Conservation (phyloP, 1,284 basidiomycete species). For the Papiliotrema fonsecae region DNA sequence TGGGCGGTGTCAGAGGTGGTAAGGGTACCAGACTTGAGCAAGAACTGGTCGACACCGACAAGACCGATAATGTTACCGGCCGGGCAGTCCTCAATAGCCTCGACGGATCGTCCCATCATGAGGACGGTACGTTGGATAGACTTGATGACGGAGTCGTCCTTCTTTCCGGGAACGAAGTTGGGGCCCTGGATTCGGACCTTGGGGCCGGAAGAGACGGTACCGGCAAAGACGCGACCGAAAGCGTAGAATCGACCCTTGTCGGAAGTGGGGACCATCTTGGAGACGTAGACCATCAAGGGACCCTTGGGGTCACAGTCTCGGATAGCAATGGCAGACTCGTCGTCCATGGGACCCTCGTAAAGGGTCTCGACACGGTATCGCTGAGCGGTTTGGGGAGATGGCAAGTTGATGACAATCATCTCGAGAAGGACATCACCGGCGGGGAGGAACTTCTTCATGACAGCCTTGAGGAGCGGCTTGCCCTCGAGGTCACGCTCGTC, state of each 20-base stretch:
- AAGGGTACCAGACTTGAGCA: slow-evolving; percentile 98
- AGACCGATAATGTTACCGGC: slow-evolving; percentile 99
- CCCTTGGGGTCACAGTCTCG: slow-evolving; percentile 97
- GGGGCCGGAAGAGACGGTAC: slow-evolving; percentile 92
- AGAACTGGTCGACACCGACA: slow-evolving; percentile 99
- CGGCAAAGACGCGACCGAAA: slow-evolving; percentile 99
- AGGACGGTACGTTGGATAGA: slow-evolving; percentile 97
- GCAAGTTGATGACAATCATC: slow-evolving; percentile 99
- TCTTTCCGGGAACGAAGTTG: slow-evolving; percentile 98
- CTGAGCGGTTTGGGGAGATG: slow-evolving; percentile 95
- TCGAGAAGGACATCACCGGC: slow-evolving; percentile 98
- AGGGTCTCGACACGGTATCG: slow-evolving; percentile 99
- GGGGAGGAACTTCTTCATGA: slow-evolving; percentile 99
- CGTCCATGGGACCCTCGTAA: slow-evolving; percentile 99
- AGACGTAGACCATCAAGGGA: slow-evolving; percentile 97
- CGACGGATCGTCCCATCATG: slow-evolving; percentile 99
- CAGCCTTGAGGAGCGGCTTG: slow-evolving; percentile 92
- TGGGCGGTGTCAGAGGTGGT: slow-evolving; percentile 97
- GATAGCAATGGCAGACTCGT: slow-evolving; percentile 98
- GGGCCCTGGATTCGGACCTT: slow-evolving; percentile 99
- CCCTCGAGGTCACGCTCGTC: slow-evolving; percentile 96
- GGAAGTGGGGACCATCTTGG: slow-evolving; percentile 99
- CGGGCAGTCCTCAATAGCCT: slow-evolving; percentile 98
- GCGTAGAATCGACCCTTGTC: slow-evolving; percentile 99
- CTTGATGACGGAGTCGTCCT: slow-evolving; percentile 98